These are phyloP conservation scores for Chaetomiaceae sp. DNA, from an alignment of 2,329 filamentous ascomycete species.

Conservation along the genomic window DNA sequence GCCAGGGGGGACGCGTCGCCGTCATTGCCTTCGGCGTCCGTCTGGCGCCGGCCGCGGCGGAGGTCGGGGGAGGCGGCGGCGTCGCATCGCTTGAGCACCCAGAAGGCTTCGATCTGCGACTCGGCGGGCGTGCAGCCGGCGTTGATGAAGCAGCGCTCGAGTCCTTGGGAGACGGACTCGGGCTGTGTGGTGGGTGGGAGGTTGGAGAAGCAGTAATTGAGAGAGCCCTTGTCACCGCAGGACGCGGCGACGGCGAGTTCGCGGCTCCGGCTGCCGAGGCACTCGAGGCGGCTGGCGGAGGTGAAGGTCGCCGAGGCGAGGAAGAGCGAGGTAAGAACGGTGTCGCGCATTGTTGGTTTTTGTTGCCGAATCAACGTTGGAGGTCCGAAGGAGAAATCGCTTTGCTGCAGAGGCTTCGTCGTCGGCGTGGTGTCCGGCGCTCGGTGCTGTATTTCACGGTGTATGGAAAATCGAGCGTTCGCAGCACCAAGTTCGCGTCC, in stretches of 20 bases:
- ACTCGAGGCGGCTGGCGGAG: conserved; percentile 34
- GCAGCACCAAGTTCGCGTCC: not conserved
- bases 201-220: conserved; percentile 41
- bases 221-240: conserved; percentile 41
- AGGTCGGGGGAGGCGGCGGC: conserved; percentile 18
- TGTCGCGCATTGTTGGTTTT: conserved; percentile 15
- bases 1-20: not conserved
- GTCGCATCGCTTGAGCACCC: conserved; percentile 34
- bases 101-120: conserved; percentile 32
- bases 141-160: conserved; percentile 37
- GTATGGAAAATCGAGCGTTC: not conserved
- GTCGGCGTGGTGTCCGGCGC: not conserved
- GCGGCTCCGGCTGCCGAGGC: conserved; percentile 37
- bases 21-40: not conserved
- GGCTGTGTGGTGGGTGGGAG: conserved; percentile 25
- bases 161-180: conserved; percentile 27
- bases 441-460: too few species aligned
- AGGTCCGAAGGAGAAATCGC: not conserved
- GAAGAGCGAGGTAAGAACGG: conserved; percentile 31
- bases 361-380: not conserved
- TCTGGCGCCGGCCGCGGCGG: conserved; percentile 20
- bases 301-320: conserved; percentile 33
- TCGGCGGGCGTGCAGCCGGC: conserved; percentile 37
- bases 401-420: not conserved
- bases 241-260: conserved; percentile 39